Base-by-base conservation (phyloP, 495 filamentous ascomycete species). In the Penicillium desertorum region DNA sequence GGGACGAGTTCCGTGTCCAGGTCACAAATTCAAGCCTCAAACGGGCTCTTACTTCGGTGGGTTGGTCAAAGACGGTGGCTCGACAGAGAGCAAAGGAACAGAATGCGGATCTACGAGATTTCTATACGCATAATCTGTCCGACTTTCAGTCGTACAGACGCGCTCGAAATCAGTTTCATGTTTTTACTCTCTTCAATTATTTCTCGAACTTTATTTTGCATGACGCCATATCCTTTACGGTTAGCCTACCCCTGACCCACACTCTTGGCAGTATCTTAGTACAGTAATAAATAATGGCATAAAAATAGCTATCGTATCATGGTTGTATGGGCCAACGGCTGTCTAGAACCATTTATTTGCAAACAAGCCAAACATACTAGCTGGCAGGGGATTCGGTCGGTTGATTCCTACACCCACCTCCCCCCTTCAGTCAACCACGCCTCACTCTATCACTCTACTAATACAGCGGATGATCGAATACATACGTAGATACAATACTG, bases 81-180 rank as follows among this genome's bases (percentile, higher is more conserved):
- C 41, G 43, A 14, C 62, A 62, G 2, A 62, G 66, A 27, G 68
- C 70, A 19, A 65, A 65, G 43, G 65, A 62, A 57, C 51, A 63
- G 42, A 72, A 71, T 61, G 48, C 60, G 6, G 69, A 74, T 54
- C 62, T 76, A 41, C 63, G 64, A 52, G 66, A 75, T 46, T 62
- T 63, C 12, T 75, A 76, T 51, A 22, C 68, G 0, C 52, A 74
- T 57, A 68, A 65, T 5, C 19, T 74, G 25, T 73, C 72, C 0
- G 39, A 60, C 5, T 71, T 60, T 51, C n/a, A 34, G 20, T 69
- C 67, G 4, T 68, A 68, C 23, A 62, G 55, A 32, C 29, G 25
- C 55, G 56, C 51, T 62, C 60, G 60, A 62, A 62, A 62, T 62
- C 55, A 62, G 60, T 42, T 62, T 62, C 55, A 62, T 42, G 12